Evolutionary conservation across 108 stramenopile species (phyloP).

Genomic region (Cyclotella cryptica): DNA sequence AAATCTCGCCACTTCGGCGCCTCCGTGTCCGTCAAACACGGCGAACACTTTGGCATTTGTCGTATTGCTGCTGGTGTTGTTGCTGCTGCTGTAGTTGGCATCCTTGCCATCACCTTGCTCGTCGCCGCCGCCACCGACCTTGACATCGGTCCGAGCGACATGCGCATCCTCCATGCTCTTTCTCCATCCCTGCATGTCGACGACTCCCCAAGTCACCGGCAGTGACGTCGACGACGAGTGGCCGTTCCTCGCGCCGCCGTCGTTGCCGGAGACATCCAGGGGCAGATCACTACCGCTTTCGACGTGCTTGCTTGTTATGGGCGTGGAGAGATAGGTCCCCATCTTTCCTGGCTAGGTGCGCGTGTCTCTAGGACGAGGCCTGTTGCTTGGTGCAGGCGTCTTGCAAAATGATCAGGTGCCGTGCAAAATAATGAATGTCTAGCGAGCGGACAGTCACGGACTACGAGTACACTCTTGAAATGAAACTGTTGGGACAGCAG

Average conservation of each 20-base stretch:
- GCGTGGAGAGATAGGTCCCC: conserved; percentile 90
- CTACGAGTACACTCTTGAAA: too few relatives aligned
- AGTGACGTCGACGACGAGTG: too few relatives aligned
- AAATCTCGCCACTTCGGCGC: conserved; percentile 91
- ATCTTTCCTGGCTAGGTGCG: conserved; percentile 47
- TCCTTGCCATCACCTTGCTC: not conserved
- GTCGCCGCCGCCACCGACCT: not conserved
- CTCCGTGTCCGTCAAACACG: conserved; percentile 96
- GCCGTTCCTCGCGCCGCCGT: not conserved
- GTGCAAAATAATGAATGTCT: too few relatives aligned
- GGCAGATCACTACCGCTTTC: conserved; percentile 51
- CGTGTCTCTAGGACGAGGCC: too few relatives aligned
- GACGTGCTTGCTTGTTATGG: conserved; percentile 73
- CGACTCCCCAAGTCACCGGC: conserved; percentile 78
- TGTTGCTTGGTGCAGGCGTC: too few relatives aligned
- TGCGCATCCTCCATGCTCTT: conserved; percentile 98
- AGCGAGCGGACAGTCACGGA: too few relatives aligned
- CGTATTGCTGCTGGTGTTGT: conserved; percentile 1
- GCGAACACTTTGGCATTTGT: conserved; percentile 81
- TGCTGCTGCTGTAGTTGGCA: conserved; percentile 9
- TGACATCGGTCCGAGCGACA: conserved; percentile 75
- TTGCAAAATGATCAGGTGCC: too few relatives aligned
- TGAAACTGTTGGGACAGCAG: too few relatives aligned
- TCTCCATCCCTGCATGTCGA: conserved; percentile 98
- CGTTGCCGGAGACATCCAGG: not conserved